These are phyloP conservation scores for Haberlea rhodopensis DNA, from an alignment of 257 asterid species.

Conservation along the genomic window DNA sequence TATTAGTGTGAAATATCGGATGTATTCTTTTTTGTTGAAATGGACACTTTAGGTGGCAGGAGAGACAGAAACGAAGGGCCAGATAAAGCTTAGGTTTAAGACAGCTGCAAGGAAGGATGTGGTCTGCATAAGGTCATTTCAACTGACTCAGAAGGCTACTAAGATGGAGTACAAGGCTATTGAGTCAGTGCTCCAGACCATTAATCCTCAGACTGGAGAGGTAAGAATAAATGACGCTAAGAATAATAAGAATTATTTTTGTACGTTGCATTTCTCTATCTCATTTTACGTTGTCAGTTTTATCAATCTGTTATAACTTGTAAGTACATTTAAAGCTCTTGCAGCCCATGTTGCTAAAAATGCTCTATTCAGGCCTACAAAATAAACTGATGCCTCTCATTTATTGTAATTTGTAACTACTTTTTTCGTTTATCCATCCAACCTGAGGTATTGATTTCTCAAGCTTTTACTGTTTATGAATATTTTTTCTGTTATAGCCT, in stretches of 20 bases:
- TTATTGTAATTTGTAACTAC: neutral
- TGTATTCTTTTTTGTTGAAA: slow-evolving; percentile 21
- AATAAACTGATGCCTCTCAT: neutral
- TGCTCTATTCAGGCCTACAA: no score
- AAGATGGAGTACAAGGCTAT: slow-evolving; percentile 98
- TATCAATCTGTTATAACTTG: no score
- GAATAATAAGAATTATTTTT: slow-evolving; percentile 4
- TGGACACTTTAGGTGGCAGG: slow-evolving; percentile 75
- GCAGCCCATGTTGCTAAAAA: no score
- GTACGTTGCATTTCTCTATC: slow-evolving; percentile 14
- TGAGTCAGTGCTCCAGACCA: slow-evolving; percentile 94
- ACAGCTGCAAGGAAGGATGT: slow-evolving; percentile 98
- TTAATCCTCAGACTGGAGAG: slow-evolving; percentile 97
- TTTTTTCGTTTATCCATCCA: neutral
- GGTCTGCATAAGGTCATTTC: slow-evolving; percentile 97
- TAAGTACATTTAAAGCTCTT: no score
- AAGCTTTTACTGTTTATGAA: slow-evolving; percentile 5
- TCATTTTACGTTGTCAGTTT: neutral
- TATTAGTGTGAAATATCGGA: neutral
- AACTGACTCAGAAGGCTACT: slow-evolving; percentile 92
- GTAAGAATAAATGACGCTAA: slow-evolving; percentile 33
- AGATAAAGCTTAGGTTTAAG: slow-evolving; percentile 94
- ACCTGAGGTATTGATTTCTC: slow-evolving; percentile 10
- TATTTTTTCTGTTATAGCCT: neutral
- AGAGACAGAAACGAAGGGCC: slow-evolving; percentile 98